Evolutionary conservation across 2,329 filamentous ascomycete genomes (phyloP).

Genomic region (Graphiopsis chlorocephala): DNA sequence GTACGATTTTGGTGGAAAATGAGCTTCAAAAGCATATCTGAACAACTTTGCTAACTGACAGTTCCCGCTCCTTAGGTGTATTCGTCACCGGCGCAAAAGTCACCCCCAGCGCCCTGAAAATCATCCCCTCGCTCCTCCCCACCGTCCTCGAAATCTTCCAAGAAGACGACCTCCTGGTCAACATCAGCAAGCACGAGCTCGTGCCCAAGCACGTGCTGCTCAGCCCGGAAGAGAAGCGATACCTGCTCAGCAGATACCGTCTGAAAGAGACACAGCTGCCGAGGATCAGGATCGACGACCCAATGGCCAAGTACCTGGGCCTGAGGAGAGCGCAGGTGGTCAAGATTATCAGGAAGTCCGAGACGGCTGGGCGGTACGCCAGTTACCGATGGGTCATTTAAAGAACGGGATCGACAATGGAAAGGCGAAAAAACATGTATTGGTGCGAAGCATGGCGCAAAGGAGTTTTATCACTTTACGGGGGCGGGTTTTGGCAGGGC

Average conservation of each 20-base stretch:
- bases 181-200: conserved; percentile 96
- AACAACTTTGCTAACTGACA: not conserved
- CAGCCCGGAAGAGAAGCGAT: conserved; percentile 83
- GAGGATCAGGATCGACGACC: conserved; percentile 85
- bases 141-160: conserved; percentile 91
- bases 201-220: conserved; percentile 91
- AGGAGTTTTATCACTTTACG: conserved; percentile 10
- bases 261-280: conserved; percentile 97
- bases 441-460: conserved; percentile 18
- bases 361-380: conserved; percentile 94
- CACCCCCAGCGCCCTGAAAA: conserved; percentile 82
- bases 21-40: not conserved
- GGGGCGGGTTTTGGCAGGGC: conserved; percentile 2
- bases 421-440: conserved; percentile 2
- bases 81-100: conserved; percentile 81
- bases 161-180: conserved; percentile 92
- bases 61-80: conserved; percentile 57
- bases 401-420: conserved; percentile 11
- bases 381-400: conserved; percentile 74
- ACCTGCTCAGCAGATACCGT: conserved; percentile 82
- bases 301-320: conserved; percentile 87
- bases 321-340: conserved; percentile 90
- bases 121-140: conserved; percentile 72
- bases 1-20: not conserved
- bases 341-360: conserved; percentile 94